These are phyloP conservation scores for Mycena sp. DNA, from an alignment of 1,284 basidiomycete species.

Conservation along the genomic window DNA sequence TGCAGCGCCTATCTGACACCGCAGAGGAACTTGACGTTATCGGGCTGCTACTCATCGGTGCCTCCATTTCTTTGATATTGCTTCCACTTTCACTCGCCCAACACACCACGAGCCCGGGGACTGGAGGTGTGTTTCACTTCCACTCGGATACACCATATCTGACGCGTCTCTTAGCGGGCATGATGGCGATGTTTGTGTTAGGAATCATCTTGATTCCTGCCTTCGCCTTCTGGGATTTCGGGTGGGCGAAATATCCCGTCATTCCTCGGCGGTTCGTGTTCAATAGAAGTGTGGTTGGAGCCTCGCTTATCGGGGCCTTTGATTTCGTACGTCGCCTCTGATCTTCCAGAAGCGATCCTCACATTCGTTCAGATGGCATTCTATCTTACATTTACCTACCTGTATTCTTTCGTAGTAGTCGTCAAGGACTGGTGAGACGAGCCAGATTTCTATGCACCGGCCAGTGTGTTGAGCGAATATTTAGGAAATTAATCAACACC, in stretches of 20 bases:
- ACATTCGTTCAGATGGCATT: slow-evolving; percentile 60
- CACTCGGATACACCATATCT: not conserved
- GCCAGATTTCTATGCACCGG: not conserved
- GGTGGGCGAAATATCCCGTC: slow-evolving; percentile 59
- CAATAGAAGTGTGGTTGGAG: slow-evolving; percentile 68
- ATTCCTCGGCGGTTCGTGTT: slow-evolving; percentile 63
- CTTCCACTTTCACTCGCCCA: slow-evolving; percentile 71
- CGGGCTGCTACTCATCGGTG: slow-evolving; percentile 74
- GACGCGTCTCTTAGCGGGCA: slow-evolving; percentile 49
- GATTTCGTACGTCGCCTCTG: slow-evolving; percentile 62
- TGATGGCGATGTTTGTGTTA: slow-evolving; percentile 64
- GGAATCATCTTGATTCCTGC: slow-evolving; percentile 56
- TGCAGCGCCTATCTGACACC: slow-evolving; percentile 40
- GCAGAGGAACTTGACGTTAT: slow-evolving; percentile 67
- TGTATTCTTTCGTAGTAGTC: slow-evolving; percentile 69
- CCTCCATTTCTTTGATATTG: slow-evolving; percentile 69
- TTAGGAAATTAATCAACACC: slow-evolving; percentile 58
- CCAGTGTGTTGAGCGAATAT: not conserved
- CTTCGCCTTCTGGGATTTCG: slow-evolving; percentile 60
- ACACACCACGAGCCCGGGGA: slow-evolving; percentile 52
- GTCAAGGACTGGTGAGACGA: slow-evolving; percentile 69
- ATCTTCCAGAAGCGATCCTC: not conserved
- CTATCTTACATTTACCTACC: slow-evolving; percentile 68
- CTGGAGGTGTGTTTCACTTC: slow-evolving; percentile 49
- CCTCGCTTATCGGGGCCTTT: slow-evolving; percentile 73